phyloP scores from a whole-genome alignment of 306 rosid genomes.

The Crataegus laevigata region DNA sequence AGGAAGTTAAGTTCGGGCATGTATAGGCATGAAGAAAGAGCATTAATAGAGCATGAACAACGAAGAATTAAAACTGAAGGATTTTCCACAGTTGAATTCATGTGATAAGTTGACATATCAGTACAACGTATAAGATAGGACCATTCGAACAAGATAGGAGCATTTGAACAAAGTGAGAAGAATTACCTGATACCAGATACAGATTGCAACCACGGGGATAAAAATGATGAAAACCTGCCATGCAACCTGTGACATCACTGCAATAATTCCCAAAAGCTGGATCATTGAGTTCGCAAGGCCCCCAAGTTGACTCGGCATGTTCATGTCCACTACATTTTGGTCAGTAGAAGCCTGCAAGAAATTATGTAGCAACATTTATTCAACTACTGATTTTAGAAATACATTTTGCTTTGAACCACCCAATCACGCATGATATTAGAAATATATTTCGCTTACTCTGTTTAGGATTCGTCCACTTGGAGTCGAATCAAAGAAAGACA shows the following conservation, averaged over 20 bases:
- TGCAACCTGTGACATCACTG: constrained; percentile 75
- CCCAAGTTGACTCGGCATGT: constrained; percentile 36
- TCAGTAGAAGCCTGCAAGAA: constrained; percentile 67
- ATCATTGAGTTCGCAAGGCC: constrained; percentile 42
- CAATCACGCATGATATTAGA: neutral
- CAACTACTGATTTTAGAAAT: neutral
- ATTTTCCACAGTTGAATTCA: neutral
- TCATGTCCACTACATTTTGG: constrained; percentile 58
- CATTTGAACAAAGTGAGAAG: constrained; percentile 2
- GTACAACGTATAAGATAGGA: neutral
- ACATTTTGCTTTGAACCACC: neutral
- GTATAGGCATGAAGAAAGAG: neutral
- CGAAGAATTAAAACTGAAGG: neutral
- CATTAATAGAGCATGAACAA: neutral
- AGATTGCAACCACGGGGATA: constrained; percentile 50
- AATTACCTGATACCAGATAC: constrained; percentile 75
- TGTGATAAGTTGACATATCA: neutral
- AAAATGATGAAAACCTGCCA: constrained; percentile 77
- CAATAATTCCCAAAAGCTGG: constrained; percentile 66
- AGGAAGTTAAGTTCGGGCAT: neutral
- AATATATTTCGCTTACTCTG: constrained; percentile 39
- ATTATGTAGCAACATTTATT: neutral
- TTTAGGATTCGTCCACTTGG: constrained; percentile 81
- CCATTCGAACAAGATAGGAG: neutral
- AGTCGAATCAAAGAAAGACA: constrained; percentile 88